phyloP scores from a whole-genome alignment of 768 basidiomycete genomes.

The Neoboletus brunneissimus region DNA sequence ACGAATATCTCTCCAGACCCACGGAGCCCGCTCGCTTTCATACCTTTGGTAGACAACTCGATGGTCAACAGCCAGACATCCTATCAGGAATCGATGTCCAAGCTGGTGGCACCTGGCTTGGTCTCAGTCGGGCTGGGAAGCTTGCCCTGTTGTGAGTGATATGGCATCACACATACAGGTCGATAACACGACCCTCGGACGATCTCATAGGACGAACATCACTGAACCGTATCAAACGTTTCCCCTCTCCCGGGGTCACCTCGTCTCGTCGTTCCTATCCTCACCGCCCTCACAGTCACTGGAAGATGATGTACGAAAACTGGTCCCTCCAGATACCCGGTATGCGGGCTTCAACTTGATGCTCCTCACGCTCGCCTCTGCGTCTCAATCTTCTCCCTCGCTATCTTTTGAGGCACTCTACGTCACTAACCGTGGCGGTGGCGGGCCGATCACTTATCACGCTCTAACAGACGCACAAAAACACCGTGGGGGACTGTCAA shows the following conservation, averaged over 20 bases:
- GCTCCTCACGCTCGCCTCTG: constrained; percentile 47
- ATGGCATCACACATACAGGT: not conserved
- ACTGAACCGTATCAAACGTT: constrained; percentile 57
- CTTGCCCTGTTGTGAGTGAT: constrained; percentile 67
- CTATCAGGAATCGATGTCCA: constrained; percentile 72
- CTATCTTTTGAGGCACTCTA: constrained; percentile 52
- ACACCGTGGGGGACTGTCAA: constrained; percentile 62
- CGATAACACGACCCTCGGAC: too few relatives aligned
- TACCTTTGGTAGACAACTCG: constrained; percentile 45
- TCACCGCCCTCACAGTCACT: constrained; percentile 47
- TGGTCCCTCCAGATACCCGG: constrained; percentile 45
- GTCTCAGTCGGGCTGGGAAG: constrained; percentile 60
- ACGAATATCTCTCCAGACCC: constrained; percentile 68
- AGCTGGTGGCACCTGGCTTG: constrained; percentile 84
- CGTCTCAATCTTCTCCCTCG: not conserved
- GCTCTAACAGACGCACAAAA: constrained; percentile 50
- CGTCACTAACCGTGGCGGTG: constrained; percentile 71
- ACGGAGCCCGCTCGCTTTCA: constrained; percentile 67
- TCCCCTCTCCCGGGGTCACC: constrained; percentile 61
- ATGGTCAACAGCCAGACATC: constrained; percentile 34
- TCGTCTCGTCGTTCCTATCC: constrained; percentile 66
- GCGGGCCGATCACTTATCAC: constrained; percentile 54
- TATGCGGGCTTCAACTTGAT: constrained; percentile 84
- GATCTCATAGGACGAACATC: constrained; percentile 71
- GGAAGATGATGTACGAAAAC: constrained; percentile 46